Evolutionary conservation across 2,329 filamentous ascomycete species (phyloP).

Genomic region (Xylaria sp.): DNA sequence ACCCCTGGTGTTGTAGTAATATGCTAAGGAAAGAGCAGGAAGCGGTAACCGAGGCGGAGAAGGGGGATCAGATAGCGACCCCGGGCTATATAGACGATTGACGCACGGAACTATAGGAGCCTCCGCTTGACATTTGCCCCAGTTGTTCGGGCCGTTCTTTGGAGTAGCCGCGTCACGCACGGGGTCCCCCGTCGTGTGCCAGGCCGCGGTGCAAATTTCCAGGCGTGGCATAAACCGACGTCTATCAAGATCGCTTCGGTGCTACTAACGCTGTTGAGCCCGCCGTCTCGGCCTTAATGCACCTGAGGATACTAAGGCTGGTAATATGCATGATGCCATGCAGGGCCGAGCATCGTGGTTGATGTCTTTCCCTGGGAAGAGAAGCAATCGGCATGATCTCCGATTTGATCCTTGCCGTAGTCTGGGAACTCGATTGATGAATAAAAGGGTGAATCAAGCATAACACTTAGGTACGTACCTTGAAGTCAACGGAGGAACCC

Average conservation of each 20-base stretch:
- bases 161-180: constrained; percentile 15
- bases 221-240: constrained; percentile 10
- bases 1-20: neutral
- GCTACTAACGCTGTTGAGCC: constrained; percentile 3
- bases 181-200: constrained; percentile 16
- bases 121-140: neutral
- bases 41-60: neutral
- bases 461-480: neutral
- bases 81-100: neutral
- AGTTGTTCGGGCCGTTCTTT: constrained; percentile 24
- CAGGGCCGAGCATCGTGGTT: neutral
- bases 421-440: neutral
- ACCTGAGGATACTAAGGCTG: neutral
- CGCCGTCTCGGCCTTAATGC: constrained; percentile 3
- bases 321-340: constrained; percentile 18
- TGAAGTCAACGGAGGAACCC: neutral
- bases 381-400: constrained; percentile 1
- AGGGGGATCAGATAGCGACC: neutral
- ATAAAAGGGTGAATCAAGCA: neutral
- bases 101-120: neutral
- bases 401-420: neutral
- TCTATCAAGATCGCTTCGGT: constrained; percentile 17
- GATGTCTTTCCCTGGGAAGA: constrained; percentile 6
- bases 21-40: neutral
- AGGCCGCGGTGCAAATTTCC: constrained; percentile 17